Evolutionary conservation across 1,284 basidiomycete species (phyloP).

Genomic region (Melanopsichium pennsylvanicum): DNA sequence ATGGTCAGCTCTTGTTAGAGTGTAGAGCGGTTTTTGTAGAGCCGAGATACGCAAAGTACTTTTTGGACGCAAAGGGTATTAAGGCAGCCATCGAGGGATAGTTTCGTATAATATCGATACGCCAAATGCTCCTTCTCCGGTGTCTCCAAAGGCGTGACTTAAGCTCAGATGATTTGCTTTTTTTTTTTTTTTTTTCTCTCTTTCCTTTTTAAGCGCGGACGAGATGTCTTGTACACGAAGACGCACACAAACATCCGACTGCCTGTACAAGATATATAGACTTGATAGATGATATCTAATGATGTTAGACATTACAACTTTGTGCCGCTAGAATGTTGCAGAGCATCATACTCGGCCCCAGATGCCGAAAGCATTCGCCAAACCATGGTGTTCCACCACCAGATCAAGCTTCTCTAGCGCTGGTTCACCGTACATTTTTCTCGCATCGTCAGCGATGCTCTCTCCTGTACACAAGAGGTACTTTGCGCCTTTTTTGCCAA

Average conservation of each 20-base stretch:
- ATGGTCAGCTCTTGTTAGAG: conserved; percentile 82
- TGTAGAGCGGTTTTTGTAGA: conserved; percentile 82
- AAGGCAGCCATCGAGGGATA: conserved; percentile 69
- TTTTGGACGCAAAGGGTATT: conserved; percentile 73
- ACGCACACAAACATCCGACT: too few species aligned
- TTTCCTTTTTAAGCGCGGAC: not conserved
- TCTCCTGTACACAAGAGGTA: conserved; percentile 36
- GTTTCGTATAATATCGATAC: too few species aligned
- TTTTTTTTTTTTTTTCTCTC: not conserved
- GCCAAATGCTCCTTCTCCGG: too few species aligned
- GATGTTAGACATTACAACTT: too few species aligned
- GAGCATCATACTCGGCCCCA: conserved; percentile 27
- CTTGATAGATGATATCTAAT: too few species aligned
- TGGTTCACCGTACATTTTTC: conserved; percentile 31
- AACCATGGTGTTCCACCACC: conserved; percentile 35
- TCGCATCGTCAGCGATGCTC: conserved; percentile 37
- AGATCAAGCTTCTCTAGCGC: conserved; percentile 24
- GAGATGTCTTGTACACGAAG: too few species aligned
- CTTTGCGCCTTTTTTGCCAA: conserved; percentile 15
- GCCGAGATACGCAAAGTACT: conserved; percentile 77
- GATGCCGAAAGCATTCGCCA: conserved; percentile 46
- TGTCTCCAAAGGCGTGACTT: too few species aligned
- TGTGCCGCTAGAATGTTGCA: too few species aligned
- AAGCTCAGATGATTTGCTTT: too few species aligned
- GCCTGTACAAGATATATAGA: too few species aligned